Evolutionary conservation across 1,139 yeast species (phyloP).

Genomic region (Lodderomyces parapsilosis): DNA sequence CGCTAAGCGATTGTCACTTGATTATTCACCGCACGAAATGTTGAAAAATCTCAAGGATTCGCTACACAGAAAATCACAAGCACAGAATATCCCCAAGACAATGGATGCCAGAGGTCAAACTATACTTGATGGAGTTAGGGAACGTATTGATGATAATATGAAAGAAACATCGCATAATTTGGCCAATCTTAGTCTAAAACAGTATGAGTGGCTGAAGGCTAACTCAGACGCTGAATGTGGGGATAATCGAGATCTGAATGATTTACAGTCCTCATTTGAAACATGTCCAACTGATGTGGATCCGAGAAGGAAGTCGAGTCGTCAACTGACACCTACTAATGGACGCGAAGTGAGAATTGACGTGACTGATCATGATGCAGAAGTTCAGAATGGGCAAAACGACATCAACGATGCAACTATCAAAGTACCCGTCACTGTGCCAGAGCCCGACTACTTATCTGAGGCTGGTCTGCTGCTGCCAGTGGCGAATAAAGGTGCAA

Average conservation of each 20-base stretch:
- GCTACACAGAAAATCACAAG: constrained; percentile 22
- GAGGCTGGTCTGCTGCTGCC: not conserved
- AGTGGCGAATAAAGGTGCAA: constrained; percentile 12
- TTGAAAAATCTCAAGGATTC: constrained; percentile 24
- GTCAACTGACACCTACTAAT: not conserved
- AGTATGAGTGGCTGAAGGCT: constrained; percentile 9
- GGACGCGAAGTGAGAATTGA: constrained; percentile 13
- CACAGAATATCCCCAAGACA: constrained; percentile 5
- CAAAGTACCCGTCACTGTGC: constrained; percentile 2
- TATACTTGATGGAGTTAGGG: not conserved
- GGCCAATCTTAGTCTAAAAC: constrained; percentile 6
- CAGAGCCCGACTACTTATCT: not conserved
- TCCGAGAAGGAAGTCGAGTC: not conserved
- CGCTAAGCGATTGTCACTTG: constrained; percentile 19
- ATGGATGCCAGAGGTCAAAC: not conserved
- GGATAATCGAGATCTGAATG: constrained; percentile 4
- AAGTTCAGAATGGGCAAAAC: not conserved
- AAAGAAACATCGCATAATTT: constrained; percentile 10
- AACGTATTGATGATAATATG: constrained; percentile 6
- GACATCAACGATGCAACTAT: constrained; percentile 1
- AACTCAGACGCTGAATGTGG: constrained; percentile 8
- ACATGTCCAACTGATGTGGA: constrained; percentile 3
- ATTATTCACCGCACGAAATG: constrained; percentile 30
- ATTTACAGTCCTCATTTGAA: constrained; percentile 17
- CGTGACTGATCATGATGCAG: constrained; percentile 13